A percentile compares a stretch with the other conserved stretches of the same genome.
Evolutionary conservation across 257 asterid species (phyloP).

Genomic region (Solanum pennellii): DNA sequence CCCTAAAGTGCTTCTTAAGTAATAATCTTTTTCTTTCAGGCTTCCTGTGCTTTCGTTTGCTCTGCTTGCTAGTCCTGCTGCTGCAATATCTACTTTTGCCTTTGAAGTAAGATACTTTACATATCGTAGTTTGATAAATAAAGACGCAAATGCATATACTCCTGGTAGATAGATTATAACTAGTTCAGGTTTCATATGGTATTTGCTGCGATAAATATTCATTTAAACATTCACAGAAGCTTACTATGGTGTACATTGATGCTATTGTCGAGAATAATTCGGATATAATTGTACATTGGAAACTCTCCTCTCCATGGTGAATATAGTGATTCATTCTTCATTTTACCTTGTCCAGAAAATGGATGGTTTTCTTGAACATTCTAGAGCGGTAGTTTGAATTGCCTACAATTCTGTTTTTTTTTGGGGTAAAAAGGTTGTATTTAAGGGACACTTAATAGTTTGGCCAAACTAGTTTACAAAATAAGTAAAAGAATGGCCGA

Average conservation of each 20-base stretch:
- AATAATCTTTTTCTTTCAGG: slow-evolving; percentile 14
- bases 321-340: not conserved
- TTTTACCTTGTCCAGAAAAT: not conserved
- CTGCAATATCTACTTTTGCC: slow-evolving; percentile 14
- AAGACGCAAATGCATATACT: not conserved
- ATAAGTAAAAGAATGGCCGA: not conserved
- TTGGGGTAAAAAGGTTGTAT: not conserved
- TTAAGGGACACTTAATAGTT: not conserved
- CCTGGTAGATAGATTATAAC: not conserved
- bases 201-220: not conserved
- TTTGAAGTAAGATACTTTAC: slow-evolving; percentile 15
- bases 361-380: not conserved
- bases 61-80: slow-evolving; percentile 25
- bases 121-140: not conserved
- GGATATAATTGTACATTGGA: not conserved
- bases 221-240: not conserved
- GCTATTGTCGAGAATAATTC: not conserved
- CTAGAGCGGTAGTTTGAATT: not conserved
- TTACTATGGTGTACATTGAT: not conserved
- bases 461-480: not conserved
- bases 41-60: slow-evolving; percentile 25
- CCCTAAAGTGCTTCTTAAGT: not conserved
- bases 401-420: not conserved
- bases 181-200: not conserved
- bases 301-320: not conserved